Percentiles rank a stretch among this genome's conserved stretches.
Evolutionary conservation across 208 protist genomes (phyloP).

Genomic region (Tritrichomonas musculus): DNA sequence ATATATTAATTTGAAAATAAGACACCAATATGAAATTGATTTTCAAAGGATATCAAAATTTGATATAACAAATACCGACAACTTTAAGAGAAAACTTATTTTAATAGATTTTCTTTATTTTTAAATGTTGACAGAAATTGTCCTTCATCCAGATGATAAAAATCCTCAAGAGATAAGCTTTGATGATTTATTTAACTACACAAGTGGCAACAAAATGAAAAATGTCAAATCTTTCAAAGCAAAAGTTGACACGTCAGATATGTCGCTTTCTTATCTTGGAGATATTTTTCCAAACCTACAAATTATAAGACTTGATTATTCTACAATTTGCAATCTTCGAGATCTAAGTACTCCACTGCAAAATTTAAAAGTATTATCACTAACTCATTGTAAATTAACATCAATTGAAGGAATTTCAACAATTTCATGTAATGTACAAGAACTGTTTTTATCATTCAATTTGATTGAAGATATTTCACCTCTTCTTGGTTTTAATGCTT

Average conservation of each 20-base stretch:
- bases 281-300: not conserved
- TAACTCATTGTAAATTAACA: not conserved
- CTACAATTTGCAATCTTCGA: not conserved
- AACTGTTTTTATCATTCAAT: not conserved
- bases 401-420: slow-evolving; percentile 7
- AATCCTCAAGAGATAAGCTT: too few relatives aligned
- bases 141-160: too few relatives aligned
- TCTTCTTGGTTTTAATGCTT: not conserved
- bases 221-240: not conserved
- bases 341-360: not conserved
- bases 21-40: too few relatives aligned
- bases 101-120: too few relatives aligned
- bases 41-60: too few relatives aligned
- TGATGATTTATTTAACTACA: not conserved
- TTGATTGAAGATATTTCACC: not conserved
- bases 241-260: not conserved
- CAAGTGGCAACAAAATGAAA: not conserved
- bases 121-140: too few relatives aligned
- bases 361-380: not conserved
- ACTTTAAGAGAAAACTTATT: too few relatives aligned
- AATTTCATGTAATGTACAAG: not conserved
- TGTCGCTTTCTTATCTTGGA: not conserved
- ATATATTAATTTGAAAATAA: too few relatives aligned
- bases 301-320: not conserved
- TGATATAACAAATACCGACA: too few relatives aligned